Evolutionary conservation across 352 stramenopile genomes (phyloP).

Genomic region (Pythium aristosporum): DNA sequence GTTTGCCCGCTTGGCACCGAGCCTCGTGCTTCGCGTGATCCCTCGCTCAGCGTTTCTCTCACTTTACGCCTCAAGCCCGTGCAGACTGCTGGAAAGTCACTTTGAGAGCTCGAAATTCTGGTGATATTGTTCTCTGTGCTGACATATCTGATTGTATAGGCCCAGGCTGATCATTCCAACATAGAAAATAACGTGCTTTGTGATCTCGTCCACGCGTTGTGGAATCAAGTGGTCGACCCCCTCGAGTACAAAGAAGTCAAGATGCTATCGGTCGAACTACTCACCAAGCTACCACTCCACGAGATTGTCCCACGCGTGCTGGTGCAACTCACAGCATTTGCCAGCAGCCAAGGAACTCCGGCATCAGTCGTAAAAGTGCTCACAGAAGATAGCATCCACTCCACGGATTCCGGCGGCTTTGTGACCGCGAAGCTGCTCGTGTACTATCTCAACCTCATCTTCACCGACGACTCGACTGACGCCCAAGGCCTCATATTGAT

Average conservation of each 20-base stretch:
- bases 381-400: background rate
- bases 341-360: conserved; percentile 28
- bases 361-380: background rate
- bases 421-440: conserved; percentile 70
- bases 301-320: conserved; percentile 44
- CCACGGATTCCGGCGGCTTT: conserved; percentile 31
- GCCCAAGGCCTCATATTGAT: background rate
- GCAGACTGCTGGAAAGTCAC: conserved; percentile 16
- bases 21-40: conserved; percentile 64
- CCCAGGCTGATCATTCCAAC: background rate
- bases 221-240: conserved; percentile 44
- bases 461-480: conserved; percentile 36
- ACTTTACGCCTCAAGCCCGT: background rate
- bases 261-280: conserved; percentile 56
- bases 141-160: background rate
- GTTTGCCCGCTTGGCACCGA: conserved; percentile 57
- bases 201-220: conserved; percentile 24
- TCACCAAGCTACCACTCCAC: conserved; percentile 40
- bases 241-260: conserved; percentile 83
- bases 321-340: conserved; percentile 42
- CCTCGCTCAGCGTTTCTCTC: conserved; percentile 24
- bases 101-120: background rate
- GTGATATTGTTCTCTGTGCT: background rate
- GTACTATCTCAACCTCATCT: conserved; percentile 74
- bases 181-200: background rate